phyloP scores from a whole-genome alignment of 2,329 filamentous ascomycete genomes.

The Aureobasidium vineae region DNA sequence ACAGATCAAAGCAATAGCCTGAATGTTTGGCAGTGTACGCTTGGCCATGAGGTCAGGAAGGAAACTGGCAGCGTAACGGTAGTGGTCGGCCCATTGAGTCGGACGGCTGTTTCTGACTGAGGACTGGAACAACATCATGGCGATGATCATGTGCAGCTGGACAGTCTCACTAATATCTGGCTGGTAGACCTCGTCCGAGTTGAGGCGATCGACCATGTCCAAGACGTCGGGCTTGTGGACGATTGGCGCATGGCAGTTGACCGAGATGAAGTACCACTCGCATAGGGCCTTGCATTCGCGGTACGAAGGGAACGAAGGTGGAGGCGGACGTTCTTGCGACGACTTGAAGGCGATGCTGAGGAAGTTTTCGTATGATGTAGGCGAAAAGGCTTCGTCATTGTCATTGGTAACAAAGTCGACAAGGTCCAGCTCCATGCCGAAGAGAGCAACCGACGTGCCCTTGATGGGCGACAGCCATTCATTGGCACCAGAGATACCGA shows the following conservation, averaged over 20 bases:
- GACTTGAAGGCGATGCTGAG: constrained; percentile 61
- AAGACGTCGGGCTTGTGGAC: constrained; percentile 75
- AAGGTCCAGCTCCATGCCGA: constrained; percentile 77
- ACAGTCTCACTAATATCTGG: constrained; percentile 65
- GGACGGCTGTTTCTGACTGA: constrained; percentile 68
- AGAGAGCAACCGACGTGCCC: constrained; percentile 72
- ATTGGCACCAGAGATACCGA: constrained; percentile 63
- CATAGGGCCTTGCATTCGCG: constrained; percentile 66
- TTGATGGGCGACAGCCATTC: constrained; percentile 69
- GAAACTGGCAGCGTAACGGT: constrained; percentile 70
- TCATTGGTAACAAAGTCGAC: constrained; percentile 68
- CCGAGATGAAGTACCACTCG: constrained; percentile 71
- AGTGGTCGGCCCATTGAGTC: constrained; percentile 70
- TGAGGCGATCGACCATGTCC: constrained; percentile 64
- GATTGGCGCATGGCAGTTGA: constrained; percentile 70
- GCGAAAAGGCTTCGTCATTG: constrained; percentile 58
- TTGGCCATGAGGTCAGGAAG: constrained; percentile 64
- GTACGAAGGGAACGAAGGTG: constrained; percentile 61
- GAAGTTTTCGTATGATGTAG: constrained; percentile 69
- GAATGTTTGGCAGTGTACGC: constrained; percentile 64
- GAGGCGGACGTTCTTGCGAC: constrained; percentile 56
- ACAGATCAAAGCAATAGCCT: constrained; percentile 70
- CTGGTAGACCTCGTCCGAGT: constrained; percentile 65
- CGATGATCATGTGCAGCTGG: constrained; percentile 74
- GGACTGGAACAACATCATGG: constrained; percentile 74